Evolutionary conservation across 164 flowering plant genomes (phyloP), one percentile per base, ranked within the genome.

Genomic region (Stephania yunnanensis): DNA sequence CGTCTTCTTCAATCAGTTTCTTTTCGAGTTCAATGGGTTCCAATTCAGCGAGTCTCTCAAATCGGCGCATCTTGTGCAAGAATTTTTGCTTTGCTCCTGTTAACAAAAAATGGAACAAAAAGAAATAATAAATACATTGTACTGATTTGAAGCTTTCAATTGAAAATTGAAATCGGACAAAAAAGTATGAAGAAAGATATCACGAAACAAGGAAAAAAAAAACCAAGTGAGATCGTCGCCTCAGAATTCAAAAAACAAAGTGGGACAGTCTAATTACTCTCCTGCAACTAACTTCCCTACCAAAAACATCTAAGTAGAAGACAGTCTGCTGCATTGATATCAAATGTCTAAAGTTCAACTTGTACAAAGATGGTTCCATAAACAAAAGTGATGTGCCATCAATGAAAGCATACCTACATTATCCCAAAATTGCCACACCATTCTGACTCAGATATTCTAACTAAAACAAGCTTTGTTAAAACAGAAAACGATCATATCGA

Each of bases 11-110:
- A 8, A 75, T 50, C 73, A 90, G 73, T 79, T 85, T 85, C 75
- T 82, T 85, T 82, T 94, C 97, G 6, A 94, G 92, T 74, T 91
- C 97, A 69, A 89, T 48, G 11, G 97, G 95, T 75, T 91, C 93
- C 68, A 92, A 73, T 69, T 83, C 90, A 0, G 94, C 95, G 20
- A 90, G 81, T 70, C 81, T 85, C 83, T 94, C 97, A 63, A 92
- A 92, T 71, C 91, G 84, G 1, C 88, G 80, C 15, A 93, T 90
- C 83, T 91, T 92, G 20, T 84, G 78, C 76, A 93, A 45, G 44
- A 95, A 83, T 69, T 87, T 86, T 73, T 86, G 81, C 79, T 89
- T 88, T 46, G 97, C 83, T 82, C 90, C 98, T 95, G 88, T 46
- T 12, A 70, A 52, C 22, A 48, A 45, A 75, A 61, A 10, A 17